Evolutionary conservation across 2,329 filamentous ascomycete genomes (phyloP), one percentile per base, ranked within the genome.

Genomic region (Escovopsis sp.): DNA sequence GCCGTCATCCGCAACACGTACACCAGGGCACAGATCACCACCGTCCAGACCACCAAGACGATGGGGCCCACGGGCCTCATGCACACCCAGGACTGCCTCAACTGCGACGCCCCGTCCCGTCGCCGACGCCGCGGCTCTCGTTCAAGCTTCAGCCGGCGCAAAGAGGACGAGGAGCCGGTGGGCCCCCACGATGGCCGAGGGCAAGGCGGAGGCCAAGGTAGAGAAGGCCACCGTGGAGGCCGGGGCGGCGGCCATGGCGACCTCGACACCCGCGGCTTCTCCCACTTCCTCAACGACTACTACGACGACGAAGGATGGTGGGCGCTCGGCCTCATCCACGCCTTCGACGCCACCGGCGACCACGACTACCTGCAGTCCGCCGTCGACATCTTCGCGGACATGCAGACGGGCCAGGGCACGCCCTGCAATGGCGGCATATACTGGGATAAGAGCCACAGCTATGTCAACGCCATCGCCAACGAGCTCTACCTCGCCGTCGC

Each of bases 251-350:
- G n/a, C n/a, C n/a, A n/a, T n/a, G n/a, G n/a, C n/a, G n/a, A n/a
- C n/a, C 23, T 56, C 14, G 37, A 33, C 23, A 54, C 48, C 35
- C 49, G 50, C 31, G 54, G 54, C 15, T 56, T 51, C 35, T 43
- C 46, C 29, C 49, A 59, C 36, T 72, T 69, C 46, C 50, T 65
- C 37, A 69, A 72, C 39, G 60, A 64, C 6, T 72, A 55, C 39
- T 72, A 71, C 42, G 72, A 77, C 41, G 72, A 76, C 45, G 66
- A 71, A 47, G 64, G 68, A n/a, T 76, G 72, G 72, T 77, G 72
- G 72, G 70, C 65, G 9, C 58, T 76, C 39, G 72, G 60, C 14
- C 65, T 71, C 60, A 66, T 76, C 35, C 62, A 66, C 17, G 57
- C 67, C 4, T 72, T 62, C 45, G 72, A 77, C 45, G 54, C 70